A percentile compares a stretch with the other conserved stretches of the same genome.
phyloP scores from a whole-genome alignment of 768 basidiomycete genomes.

The Pulveroboletus sp. region DNA sequence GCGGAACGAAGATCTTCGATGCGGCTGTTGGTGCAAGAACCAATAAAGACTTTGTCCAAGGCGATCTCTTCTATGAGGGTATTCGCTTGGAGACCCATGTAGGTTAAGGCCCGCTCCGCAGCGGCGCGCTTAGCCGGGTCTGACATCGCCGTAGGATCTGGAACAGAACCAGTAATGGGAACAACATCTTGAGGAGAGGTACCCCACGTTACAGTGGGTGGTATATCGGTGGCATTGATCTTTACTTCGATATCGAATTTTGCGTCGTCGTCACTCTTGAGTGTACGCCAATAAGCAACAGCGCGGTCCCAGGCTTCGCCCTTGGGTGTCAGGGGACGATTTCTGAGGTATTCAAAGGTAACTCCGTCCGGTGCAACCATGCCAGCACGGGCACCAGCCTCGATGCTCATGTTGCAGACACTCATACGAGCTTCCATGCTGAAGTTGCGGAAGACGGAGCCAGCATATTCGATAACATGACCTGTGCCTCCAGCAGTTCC shows the following conservation, averaged over 20 bases:
- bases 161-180: constrained; percentile 76
- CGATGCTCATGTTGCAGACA: constrained; percentile 94
- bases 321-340: constrained; percentile 78
- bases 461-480: constrained; percentile 87
- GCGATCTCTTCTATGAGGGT: constrained; percentile 74
- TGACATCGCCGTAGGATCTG: constrained; percentile 63
- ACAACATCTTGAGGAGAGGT: constrained; percentile 88
- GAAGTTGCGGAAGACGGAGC: constrained; percentile 79
- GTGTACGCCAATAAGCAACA: constrained; percentile 79
- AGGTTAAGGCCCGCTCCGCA: constrained; percentile 70
- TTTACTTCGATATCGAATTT: constrained; percentile 80
- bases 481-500: constrained; percentile 94
- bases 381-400: constrained; percentile 88
- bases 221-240: constrained; percentile 79
- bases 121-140: constrained; percentile 65
- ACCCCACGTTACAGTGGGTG: constrained; percentile 91
- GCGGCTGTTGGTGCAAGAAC: constrained; percentile 92
- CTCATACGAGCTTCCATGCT: constrained; percentile 92
- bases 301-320: constrained; percentile 84
- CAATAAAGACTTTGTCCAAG: constrained; percentile 89
- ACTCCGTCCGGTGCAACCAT: constrained; percentile 90
- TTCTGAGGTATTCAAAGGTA: constrained; percentile 79
- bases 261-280: constrained; percentile 77
- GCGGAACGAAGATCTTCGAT: constrained; percentile 89
- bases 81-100: constrained; percentile 83